phyloP scores from a whole-genome alignment of 2,329 filamentous ascomycete genomes.

The Fusarium praegraminearum region DNA sequence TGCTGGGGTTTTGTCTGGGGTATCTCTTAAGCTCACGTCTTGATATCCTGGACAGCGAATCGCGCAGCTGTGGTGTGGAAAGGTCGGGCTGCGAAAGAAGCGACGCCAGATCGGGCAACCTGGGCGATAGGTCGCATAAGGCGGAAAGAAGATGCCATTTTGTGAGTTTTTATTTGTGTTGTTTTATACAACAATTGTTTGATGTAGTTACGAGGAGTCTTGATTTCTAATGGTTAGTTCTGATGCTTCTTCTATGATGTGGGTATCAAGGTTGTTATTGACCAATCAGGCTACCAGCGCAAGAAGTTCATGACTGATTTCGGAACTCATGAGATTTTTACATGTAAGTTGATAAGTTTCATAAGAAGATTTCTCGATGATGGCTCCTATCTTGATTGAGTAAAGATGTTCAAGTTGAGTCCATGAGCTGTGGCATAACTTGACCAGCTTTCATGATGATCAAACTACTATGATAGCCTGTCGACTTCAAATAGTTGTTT shows the following conservation, averaged over 20 bases:
- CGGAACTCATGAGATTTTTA: conserved; percentile 8
- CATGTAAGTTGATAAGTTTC: background rate
- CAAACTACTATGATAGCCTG: background rate
- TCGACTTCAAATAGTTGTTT: background rate
- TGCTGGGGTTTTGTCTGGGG: background rate
- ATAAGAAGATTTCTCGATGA: background rate
- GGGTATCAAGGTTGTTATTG: conserved; percentile 18
- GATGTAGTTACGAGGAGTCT: conserved; percentile 18
- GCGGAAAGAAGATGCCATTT: conserved; percentile 39
- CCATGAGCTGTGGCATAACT: background rate
- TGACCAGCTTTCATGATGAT: background rate
- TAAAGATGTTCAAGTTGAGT: background rate
- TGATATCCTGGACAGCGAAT: conserved; percentile 60
- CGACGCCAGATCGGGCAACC: conserved; percentile 32
- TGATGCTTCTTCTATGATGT: conserved; percentile 21
- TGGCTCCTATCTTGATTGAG: background rate
- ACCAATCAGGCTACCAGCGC: conserved; percentile 24
- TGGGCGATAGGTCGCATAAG: conserved; percentile 38
- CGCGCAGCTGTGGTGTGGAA: conserved; percentile 56
- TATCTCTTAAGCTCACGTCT: conserved; percentile 49
- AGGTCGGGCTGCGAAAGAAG: conserved; percentile 30
- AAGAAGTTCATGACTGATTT: conserved; percentile 4
- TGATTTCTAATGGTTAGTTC: conserved; percentile 38
- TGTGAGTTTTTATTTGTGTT: background rate
- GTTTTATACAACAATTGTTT: background rate